Conservation (phyloP, 2,329 filamentous ascomycete genomes). For the Aspergillus sp. region DNA sequence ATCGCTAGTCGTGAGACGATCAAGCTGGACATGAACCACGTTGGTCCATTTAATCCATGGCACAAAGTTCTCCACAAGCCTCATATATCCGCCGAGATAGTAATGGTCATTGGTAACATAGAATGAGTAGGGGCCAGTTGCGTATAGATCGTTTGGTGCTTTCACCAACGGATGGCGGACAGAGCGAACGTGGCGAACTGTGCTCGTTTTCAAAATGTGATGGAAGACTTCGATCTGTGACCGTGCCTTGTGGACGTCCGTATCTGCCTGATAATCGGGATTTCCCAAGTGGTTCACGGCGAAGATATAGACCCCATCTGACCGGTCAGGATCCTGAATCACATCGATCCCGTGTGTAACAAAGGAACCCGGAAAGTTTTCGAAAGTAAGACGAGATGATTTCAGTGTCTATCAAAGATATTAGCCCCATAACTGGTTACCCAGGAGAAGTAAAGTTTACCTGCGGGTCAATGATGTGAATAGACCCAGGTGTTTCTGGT, state of each 20-base stretch:
- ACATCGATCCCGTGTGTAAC: constrained; percentile 63
- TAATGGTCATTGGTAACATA: constrained; percentile 63
- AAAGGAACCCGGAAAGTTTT: constrained; percentile 55
- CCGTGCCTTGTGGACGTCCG: constrained; percentile 40
- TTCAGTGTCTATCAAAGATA: constrained; percentile 42
- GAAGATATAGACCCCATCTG: constrained; percentile 57
- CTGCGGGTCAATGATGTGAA: constrained; percentile 55
- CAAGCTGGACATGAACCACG: constrained; percentile 47
- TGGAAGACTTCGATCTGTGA: constrained; percentile 61
- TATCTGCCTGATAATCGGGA: constrained; percentile 32
- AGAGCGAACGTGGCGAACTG: constrained; percentile 51
- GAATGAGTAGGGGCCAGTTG: constrained; percentile 48
- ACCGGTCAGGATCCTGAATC: constrained; percentile 47
- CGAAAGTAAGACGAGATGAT: constrained; percentile 48
- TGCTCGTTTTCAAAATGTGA: constrained; percentile 47
- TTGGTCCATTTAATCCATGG: constrained; percentile 50
- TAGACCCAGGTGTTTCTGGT: constrained; percentile 26
- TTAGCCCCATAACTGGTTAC: background rate
- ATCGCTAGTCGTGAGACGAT: constrained; percentile 21
- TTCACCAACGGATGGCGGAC: constrained; percentile 53
- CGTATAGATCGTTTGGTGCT: constrained; percentile 61
- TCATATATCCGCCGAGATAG: constrained; percentile 50
- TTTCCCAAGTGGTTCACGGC: constrained; percentile 61
- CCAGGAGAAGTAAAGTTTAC: constrained; percentile 28
- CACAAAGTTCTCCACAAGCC: constrained; percentile 50